A percentile compares a stretch with the other conserved stretches of the same genome.
Evolutionary conservation across 805 yeast species (phyloP).

Genomic region (Wickerhamomyces hampshirensis): DNA sequence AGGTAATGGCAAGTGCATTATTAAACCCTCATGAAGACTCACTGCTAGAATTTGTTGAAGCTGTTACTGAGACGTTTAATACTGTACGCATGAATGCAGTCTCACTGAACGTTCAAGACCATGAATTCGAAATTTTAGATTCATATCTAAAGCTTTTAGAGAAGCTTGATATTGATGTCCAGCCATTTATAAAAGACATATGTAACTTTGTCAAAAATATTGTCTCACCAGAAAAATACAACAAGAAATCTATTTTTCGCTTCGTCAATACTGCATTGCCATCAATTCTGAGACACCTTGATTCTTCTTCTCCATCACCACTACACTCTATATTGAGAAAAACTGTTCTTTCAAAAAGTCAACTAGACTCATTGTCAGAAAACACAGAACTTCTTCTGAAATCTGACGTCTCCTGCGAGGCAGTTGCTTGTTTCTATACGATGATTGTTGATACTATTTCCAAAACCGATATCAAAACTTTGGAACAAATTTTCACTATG

Average conservation of each 20-base stretch:
- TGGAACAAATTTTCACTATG: constrained; percentile 46
- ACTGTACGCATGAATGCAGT: constrained; percentile 15
- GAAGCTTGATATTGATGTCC: neutral
- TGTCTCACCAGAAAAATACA: constrained; percentile 12
- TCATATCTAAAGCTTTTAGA: constrained; percentile 22
- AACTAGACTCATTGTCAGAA: constrained; percentile 20
- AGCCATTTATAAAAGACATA: constrained; percentile 6
- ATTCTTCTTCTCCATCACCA: constrained; percentile 2
- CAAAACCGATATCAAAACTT: constrained; percentile 27
- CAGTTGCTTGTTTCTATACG: constrained; percentile 28
- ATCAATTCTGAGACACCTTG: constrained; percentile 7
- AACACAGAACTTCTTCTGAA: constrained; percentile 31
- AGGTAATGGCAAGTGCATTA: constrained; percentile 27
- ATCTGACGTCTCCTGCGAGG: constrained; percentile 10
- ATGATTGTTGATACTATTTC: constrained; percentile 27
- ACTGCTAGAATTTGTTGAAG: neutral
- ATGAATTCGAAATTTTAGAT: constrained; percentile 11
- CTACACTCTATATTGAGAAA: constrained; percentile 20
- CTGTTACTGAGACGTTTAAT: constrained; percentile 10
- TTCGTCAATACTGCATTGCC: constrained; percentile 21
- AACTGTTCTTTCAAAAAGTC: constrained; percentile 26
- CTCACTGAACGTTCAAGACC: constrained; percentile 11
- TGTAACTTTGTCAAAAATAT: constrained; percentile 13
- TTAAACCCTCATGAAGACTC: constrained; percentile 4
- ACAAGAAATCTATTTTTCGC: constrained; percentile 12